phyloP scores from a whole-genome alignment of 495 filamentous ascomycete genomes.

The Astrocystis sublimbata region DNA sequence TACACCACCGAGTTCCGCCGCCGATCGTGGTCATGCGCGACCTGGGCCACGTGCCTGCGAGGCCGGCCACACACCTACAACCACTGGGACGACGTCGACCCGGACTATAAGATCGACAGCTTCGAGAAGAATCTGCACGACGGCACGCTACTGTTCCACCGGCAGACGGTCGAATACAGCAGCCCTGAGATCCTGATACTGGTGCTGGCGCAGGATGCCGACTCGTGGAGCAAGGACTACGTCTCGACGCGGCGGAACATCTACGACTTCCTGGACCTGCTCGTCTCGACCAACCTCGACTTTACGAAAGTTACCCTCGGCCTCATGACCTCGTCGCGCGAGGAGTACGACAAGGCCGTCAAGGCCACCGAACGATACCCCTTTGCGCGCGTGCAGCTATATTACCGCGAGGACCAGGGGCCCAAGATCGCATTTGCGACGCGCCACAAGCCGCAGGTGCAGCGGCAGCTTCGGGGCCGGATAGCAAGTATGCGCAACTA shows the following conservation, averaged over 20 bases:
- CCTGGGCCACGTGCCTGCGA: slow-evolving; percentile 18
- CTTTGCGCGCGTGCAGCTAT: slow-evolving; percentile 25
- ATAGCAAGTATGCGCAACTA: slow-evolving; percentile 27
- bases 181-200: slow-evolving; percentile 24
- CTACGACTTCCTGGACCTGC: slow-evolving; percentile 27
- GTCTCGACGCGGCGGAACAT: slow-evolving; percentile 25
- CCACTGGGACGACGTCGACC: slow-evolving; percentile 23
- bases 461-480: slow-evolving; percentile 12
- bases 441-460: slow-evolving; percentile 21
- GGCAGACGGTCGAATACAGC: slow-evolving; percentile 21
- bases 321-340: slow-evolving; percentile 24
- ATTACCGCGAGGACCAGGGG: slow-evolving; percentile 23
- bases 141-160: slow-evolving; percentile 23
- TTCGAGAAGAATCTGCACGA: slow-evolving; percentile 25
- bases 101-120: slow-evolving; percentile 19
- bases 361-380: slow-evolving; percentile 18
- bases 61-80: slow-evolving; percentile 21
- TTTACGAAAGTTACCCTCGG: slow-evolving; percentile 22
- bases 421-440: slow-evolving; percentile 19
- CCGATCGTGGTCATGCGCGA: slow-evolving; percentile 27
- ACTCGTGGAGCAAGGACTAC: slow-evolving; percentile 27
- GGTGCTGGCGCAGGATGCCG: slow-evolving; percentile 18
- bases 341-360: slow-evolving; percentile 23
- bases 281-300: slow-evolving; percentile 24
- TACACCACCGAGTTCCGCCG: slow-evolving; percentile 22